phyloP scores from a whole-genome alignment of 73 alveolate species.

The Paramecium sexaurelia region DNA sequence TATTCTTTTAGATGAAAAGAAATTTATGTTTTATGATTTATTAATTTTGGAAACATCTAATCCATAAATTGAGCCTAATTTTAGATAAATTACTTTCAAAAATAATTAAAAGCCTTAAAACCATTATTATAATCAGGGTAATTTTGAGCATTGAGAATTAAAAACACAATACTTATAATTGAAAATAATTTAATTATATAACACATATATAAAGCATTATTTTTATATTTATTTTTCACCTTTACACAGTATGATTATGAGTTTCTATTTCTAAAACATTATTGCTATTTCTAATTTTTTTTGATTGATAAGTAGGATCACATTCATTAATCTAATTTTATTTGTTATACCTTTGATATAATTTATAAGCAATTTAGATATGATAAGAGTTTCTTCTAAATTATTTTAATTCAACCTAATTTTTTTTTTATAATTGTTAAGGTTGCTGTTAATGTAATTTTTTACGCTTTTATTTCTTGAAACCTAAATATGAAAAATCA shows the following conservation, averaged over 20 bases:
- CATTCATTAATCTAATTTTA: not conserved
- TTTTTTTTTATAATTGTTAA: not conserved
- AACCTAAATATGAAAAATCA: not conserved
- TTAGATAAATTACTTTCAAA: too few species aligned
- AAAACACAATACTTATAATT: not conserved
- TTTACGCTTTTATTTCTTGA: constrained; percentile 43
- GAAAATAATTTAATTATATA: not conserved
- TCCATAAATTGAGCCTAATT: too few species aligned
- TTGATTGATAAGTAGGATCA: constrained; percentile 45
- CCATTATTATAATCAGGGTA: too few species aligned
- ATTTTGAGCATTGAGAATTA: too few species aligned
- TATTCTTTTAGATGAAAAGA: too few species aligned
- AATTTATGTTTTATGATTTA: too few species aligned
- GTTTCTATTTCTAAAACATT: not conserved
- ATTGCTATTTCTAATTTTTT: constrained; percentile 17
- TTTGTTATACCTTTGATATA: not conserved
- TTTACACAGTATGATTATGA: not conserved
- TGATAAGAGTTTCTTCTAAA: constrained; percentile 43
- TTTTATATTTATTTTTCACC: not conserved
- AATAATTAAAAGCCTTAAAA: too few species aligned
- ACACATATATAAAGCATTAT: not conserved
- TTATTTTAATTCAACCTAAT: constrained; percentile 17
- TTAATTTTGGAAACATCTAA: too few species aligned
- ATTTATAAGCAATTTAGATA: constrained; percentile 12
- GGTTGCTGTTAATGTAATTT: not conserved